Conservation (phyloP, 768 basidiomycete genomes). For the Artomyces pyxidatus region DNA sequence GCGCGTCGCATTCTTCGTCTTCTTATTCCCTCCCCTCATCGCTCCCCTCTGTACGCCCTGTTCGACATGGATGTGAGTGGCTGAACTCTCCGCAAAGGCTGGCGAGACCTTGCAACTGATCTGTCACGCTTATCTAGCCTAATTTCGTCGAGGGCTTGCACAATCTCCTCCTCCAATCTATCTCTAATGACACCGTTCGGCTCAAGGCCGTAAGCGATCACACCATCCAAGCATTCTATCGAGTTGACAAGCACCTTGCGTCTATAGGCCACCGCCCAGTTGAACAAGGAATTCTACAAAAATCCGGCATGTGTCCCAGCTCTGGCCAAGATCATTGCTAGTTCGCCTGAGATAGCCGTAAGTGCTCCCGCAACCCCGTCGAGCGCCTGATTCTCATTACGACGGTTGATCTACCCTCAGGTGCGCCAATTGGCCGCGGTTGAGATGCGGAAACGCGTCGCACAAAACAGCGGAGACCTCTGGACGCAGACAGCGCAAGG, state of each 20-base stretch:
- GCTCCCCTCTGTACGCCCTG: constrained; percentile 12
- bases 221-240: constrained; percentile 5
- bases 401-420: constrained; percentile 30
- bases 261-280: constrained; percentile 75
- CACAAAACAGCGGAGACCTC: constrained; percentile 67
- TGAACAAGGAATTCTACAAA: constrained; percentile 93
- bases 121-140: constrained; percentile 32
- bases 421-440: constrained; percentile 96
- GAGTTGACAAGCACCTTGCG: not conserved
- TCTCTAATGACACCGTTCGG: constrained; percentile 79
- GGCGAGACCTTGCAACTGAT: not conserved
- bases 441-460: constrained; percentile 89
- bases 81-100: not conserved
- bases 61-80: constrained; percentile 41
- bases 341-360: constrained; percentile 77
- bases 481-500: constrained; percentile 68
- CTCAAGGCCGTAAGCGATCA: constrained; percentile 72
- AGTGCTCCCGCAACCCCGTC: constrained; percentile 26
- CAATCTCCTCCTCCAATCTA: constrained; percentile 76
- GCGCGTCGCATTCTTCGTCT: constrained; percentile 15
- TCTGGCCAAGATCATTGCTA: constrained; percentile 79
- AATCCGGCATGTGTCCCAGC: constrained; percentile 85
- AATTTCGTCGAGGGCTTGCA: constrained; percentile 76
- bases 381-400: not conserved
- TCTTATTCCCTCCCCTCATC: constrained; percentile 11